These are phyloP conservation scores for Coniochaeta sp. DNA, from an alignment of 2,329 filamentous ascomycete genomes.

Conservation along the genomic window DNA sequence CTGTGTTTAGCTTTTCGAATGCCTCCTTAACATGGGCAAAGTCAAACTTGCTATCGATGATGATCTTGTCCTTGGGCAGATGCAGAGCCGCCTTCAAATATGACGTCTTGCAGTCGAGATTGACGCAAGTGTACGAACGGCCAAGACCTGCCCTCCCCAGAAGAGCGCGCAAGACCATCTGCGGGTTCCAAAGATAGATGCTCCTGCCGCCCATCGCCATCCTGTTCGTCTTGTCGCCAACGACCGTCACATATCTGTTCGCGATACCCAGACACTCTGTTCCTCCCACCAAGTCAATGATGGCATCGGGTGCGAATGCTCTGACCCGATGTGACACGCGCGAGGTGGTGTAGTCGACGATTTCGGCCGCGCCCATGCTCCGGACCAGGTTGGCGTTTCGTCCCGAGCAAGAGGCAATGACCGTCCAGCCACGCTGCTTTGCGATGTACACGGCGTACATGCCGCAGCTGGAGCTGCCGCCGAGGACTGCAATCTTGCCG, in stretches of 20 bases:
- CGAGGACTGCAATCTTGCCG: constrained; percentile 9
- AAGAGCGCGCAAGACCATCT: constrained; percentile 4
- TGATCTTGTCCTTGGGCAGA: constrained; percentile 1
- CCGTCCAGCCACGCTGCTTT: constrained; percentile 11
- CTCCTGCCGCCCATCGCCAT: constrained; percentile 5
- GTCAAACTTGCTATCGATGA: constrained; percentile 2
- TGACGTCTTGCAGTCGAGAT: constrained; percentile 1
- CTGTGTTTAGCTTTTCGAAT: not conserved
- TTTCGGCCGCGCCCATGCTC: constrained; percentile 9
- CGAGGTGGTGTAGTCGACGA: constrained; percentile 11
- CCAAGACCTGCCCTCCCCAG: constrained; percentile 4
- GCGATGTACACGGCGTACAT: constrained; percentile 12
- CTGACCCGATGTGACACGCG: constrained; percentile 1
- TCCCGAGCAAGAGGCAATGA: constrained; percentile 11
- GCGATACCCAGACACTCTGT: constrained; percentile 9
- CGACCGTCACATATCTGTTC: constrained; percentile 11
- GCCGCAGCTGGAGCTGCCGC: constrained; percentile 12
- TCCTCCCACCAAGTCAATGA: constrained; percentile 12
- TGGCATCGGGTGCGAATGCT: constrained; percentile 6
- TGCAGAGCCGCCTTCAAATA: not conserved
- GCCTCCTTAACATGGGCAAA: constrained; percentile 1
- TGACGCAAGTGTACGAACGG: constrained; percentile 4
- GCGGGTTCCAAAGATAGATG: constrained; percentile 4
- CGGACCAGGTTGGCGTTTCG: constrained; percentile 12
- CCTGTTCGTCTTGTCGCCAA: constrained; percentile 11